Evolutionary conservation across 257 asterid species (phyloP).

Genomic region (Solanum virginianum): DNA sequence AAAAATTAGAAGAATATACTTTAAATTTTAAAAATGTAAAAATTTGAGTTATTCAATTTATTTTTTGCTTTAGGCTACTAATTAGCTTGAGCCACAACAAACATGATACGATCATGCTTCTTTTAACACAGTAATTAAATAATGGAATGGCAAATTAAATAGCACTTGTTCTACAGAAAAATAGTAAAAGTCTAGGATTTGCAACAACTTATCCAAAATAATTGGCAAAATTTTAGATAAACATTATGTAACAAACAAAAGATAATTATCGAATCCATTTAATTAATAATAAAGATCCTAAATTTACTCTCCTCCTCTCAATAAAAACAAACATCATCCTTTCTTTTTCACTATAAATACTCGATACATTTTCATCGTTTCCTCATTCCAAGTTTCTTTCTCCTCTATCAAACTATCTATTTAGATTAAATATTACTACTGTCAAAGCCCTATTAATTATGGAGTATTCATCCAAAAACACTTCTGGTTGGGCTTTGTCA

Average conservation of each 20-base stretch:
- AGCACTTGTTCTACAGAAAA: not conserved
- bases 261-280: not conserved
- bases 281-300: not conserved
- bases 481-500: not conserved
- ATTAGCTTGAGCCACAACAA: too few relatives aligned
- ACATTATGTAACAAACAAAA: not conserved
- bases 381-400: not conserved
- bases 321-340: not conserved
- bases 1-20: too few relatives aligned
- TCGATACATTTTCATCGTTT: not conserved
- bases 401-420: not conserved
- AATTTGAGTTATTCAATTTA: too few relatives aligned
- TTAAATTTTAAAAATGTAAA: too few relatives aligned
- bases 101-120: too few relatives aligned
- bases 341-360: not conserved
- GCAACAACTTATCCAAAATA: not conserved
- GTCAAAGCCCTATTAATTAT: not conserved
- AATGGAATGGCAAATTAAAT: not conserved
- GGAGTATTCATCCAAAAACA: not conserved
- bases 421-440: not conserved
- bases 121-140: not conserved
- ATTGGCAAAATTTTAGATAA: not conserved
- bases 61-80: too few relatives aligned
- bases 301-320: not conserved
- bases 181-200: not conserved